Conservation (phyloP, 169 alveolate genomes). For the Toxoplasma gondii region DNA sequence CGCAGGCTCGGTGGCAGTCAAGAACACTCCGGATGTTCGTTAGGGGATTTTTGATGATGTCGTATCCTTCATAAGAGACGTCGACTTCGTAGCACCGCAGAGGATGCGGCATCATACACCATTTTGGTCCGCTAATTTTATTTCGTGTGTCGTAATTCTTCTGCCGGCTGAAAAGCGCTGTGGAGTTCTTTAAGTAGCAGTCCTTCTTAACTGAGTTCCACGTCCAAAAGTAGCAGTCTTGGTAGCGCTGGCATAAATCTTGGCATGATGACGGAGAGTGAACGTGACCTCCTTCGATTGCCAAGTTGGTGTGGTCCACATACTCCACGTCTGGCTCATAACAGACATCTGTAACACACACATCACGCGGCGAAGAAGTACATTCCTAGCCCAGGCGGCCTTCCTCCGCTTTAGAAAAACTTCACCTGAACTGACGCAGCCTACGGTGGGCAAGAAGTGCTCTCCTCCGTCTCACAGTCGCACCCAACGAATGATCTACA, state of each 20-base stretch:
- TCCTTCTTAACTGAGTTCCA: not conserved
- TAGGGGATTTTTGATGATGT: not conserved
- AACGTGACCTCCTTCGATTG: not conserved
- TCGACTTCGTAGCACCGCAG: conserved; percentile 12
- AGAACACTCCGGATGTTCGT: not conserved
- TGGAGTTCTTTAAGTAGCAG: not conserved
- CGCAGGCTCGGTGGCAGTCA: not conserved
- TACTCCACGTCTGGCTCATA: not conserved
- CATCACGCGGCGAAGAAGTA: not conserved
- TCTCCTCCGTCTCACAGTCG: too few relatives aligned
- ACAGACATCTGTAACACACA: not conserved
- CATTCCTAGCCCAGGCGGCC: not conserved
- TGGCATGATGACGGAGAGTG: not conserved
- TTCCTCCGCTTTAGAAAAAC: too few relatives aligned
- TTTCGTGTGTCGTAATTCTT: not conserved
- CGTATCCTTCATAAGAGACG: conserved; percentile 3
- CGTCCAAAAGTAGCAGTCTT: not conserved
- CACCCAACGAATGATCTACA: too few relatives aligned
- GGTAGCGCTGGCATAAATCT: not conserved
- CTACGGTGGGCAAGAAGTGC: too few relatives aligned
- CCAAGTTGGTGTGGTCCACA: not conserved
- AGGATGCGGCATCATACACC: conserved; percentile 12
- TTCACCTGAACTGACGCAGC: too few relatives aligned
- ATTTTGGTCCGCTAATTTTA: not conserved
- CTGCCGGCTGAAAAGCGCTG: not conserved